Conservation (phyloP, 1,284 basidiomycete species). For the Trichosporon asahii region DNA sequence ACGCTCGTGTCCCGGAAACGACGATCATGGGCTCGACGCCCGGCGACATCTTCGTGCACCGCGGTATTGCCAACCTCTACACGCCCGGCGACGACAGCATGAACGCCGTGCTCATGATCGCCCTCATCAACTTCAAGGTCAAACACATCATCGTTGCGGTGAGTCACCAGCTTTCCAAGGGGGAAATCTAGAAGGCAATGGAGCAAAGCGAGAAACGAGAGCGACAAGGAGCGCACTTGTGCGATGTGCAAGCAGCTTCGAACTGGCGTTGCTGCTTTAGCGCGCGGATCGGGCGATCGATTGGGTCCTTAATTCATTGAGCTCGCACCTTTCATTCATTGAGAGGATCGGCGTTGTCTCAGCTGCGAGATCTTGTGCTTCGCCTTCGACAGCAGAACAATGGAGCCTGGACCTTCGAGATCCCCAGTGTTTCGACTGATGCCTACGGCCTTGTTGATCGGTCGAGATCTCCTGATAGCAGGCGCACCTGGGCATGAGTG, state of each 20-base stretch:
- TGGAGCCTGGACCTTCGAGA: not conserved
- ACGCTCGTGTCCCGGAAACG: conserved; percentile 49
- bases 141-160: conserved; percentile 49
- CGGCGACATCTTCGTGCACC: conserved; percentile 49
- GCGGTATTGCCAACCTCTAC: conserved; percentile 49
- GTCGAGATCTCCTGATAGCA: not conserved
- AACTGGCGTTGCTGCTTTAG: not conserved
- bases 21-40: conserved; percentile 47
- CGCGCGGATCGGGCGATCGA: not conserved
- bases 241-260: too few species aligned
- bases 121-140: conserved; percentile 49
- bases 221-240: too few species aligned
- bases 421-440: not conserved
- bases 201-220: too few species aligned
- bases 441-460: not conserved
- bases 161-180: conserved; percentile 15
- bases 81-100: conserved; percentile 44
- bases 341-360: not conserved
- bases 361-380: not conserved
- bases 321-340: not conserved
- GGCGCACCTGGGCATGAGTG: not conserved
- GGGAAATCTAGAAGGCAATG: not conserved
- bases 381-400: not conserved
- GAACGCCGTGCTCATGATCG: conserved; percentile 48
- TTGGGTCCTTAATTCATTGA: not conserved